Percentiles rank a stretch among this genome's conserved stretches.
phyloP scores from a whole-genome alignment of 2,329 filamentous ascomycete genomes.

The Myriosclerotinia scirpicola region DNA sequence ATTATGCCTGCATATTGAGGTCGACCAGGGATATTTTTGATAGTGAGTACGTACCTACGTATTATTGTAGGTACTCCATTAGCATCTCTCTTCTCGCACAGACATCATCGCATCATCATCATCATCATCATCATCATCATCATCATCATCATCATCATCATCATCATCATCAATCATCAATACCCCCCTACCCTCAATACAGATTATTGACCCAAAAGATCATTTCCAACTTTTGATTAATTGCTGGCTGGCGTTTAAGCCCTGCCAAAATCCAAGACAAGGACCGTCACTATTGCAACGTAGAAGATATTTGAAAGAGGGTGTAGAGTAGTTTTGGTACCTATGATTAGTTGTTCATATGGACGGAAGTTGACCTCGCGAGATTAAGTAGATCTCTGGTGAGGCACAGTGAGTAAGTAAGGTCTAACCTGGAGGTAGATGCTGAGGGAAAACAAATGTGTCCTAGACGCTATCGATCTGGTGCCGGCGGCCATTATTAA shows the following conservation, averaged over 20 bases:
- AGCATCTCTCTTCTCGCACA: conserved; percentile 5
- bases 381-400: neutral
- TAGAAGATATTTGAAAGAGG: no score
- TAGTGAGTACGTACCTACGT: no score
- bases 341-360: neutral
- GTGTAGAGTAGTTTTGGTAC: neutral
- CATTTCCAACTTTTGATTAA: neutral
- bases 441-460: neutral
- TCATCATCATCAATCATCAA: neutral
- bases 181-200: neutral
- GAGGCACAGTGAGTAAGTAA: neutral
- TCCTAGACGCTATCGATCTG: conserved; percentile 1
- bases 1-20: conserved; percentile 6
- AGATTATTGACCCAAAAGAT: neutral
- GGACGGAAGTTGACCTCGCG: neutral
- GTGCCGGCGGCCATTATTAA: no score
- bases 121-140: neutral
- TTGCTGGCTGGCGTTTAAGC: neutral
- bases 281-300: neutral
- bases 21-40: conserved; percentile 3
- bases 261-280: neutral
- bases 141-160: neutral
- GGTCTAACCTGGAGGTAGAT: neutral
- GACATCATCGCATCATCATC: neutral
- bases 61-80: no score